Evolutionary conservation across 495 filamentous ascomycete genomes (phyloP).

Genomic region (Neurospora pannonica): DNA sequence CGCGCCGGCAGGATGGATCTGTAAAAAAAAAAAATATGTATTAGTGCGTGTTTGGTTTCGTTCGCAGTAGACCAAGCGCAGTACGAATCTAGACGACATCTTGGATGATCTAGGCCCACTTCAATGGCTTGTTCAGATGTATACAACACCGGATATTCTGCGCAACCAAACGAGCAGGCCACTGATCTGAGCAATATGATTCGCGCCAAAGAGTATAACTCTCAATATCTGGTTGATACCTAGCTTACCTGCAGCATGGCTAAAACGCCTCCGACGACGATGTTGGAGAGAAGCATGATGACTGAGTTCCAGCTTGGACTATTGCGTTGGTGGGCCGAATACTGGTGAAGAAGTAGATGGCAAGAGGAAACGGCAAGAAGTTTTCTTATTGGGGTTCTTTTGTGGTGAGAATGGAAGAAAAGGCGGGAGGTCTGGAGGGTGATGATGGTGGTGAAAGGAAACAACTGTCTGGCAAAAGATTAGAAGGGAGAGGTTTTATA

Average conservation of each 20-base stretch:
- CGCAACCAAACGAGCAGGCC: no score
- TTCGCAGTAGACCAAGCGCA: neutral
- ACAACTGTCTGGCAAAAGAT: neutral
- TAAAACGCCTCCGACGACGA: neutral
- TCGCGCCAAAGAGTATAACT: neutral
- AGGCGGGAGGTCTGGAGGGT: neutral
- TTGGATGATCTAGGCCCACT: no score
- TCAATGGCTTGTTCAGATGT: no score
- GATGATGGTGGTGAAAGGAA: neutral
- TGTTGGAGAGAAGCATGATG: neutral
- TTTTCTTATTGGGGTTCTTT: neutral
- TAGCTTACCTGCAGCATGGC: neutral
- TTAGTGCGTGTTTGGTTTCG: neutral
- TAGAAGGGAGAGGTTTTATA: neutral
- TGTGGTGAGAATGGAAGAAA: neutral
- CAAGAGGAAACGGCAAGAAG: neutral
- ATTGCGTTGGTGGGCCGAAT: neutral
- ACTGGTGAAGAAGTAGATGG: neutral
- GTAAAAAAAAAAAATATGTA: neutral
- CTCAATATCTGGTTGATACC: neutral
- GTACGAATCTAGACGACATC: neutral
- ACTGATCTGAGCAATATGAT: no score
- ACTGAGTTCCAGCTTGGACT: neutral
- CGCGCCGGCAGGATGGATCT: neutral
- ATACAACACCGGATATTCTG: no score